Percentiles rank a stretch among this genome's conserved stretches.
Conservation (phyloP, 2,329 filamentous ascomycete genomes). For the Dactylellina sp. region DNA sequence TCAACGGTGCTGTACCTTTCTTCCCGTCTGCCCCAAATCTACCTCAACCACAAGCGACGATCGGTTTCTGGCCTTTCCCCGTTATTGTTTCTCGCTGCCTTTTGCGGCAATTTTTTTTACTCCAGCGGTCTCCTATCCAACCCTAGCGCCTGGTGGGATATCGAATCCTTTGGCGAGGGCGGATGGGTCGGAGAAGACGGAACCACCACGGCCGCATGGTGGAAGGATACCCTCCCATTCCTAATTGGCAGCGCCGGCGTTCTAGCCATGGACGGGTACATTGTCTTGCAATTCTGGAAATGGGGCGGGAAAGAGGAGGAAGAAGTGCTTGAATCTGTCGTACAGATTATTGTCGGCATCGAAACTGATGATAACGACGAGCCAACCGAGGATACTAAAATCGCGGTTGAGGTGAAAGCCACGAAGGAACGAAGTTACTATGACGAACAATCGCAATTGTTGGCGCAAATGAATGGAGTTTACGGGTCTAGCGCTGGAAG, state of each 20-base stretch:
- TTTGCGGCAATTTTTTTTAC: constrained; percentile 77
- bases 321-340: constrained; percentile 20
- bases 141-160: constrained; percentile 73
- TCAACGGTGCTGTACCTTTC: constrained; percentile 66
- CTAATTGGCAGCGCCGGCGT: constrained; percentile 76
- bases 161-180: constrained; percentile 69
- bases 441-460: constrained; percentile 42
- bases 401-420: not conserved
- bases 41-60: constrained; percentile 73
- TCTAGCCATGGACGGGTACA: constrained; percentile 71
- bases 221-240: constrained; percentile 72
- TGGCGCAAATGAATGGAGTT: constrained; percentile 46
- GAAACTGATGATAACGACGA: constrained; percentile 22
- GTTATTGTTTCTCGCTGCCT: constrained; percentile 74
- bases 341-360: constrained; percentile 42
- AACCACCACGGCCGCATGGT: constrained; percentile 70
- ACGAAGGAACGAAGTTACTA: constrained; percentile 46
- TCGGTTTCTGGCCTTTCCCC: constrained; percentile 74
- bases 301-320: constrained; percentile 68
- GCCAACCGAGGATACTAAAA: constrained; percentile 4
- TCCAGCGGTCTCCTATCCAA: constrained; percentile 73
- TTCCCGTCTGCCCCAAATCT: constrained; percentile 73
- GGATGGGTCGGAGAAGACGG: constrained; percentile 72
- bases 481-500: constrained; percentile 48
- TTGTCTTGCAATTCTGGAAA: constrained; percentile 73